Evolutionary conservation across 305 asterid species (phyloP).

Genomic region (Solanum hybrid): DNA sequence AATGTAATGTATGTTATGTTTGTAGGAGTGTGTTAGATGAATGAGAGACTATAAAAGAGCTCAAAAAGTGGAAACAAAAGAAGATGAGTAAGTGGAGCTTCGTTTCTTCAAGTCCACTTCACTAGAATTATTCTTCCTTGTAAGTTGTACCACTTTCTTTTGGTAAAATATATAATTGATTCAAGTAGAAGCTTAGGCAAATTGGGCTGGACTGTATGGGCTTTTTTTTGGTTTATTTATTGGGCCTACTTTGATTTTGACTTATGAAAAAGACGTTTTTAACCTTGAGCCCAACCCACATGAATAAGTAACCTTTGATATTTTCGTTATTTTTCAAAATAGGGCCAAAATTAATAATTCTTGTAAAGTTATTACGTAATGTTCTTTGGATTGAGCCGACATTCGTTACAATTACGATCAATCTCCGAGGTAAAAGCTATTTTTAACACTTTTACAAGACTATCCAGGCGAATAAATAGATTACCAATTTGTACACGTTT

Average conservation of each 20-base stretch:
- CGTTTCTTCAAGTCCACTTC: constrained; percentile 92
- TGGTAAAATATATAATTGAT: background rate
- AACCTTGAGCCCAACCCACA: background rate
- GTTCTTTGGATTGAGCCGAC: background rate
- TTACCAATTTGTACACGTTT: background rate
- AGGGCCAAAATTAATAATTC: background rate
- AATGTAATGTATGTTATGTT: background rate
- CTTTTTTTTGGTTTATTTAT: background rate
- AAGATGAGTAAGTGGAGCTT: constrained; percentile 33
- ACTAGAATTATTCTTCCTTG: constrained; percentile 35
- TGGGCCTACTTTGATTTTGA: background rate
- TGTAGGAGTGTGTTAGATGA: background rate
- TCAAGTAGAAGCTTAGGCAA: background rate
- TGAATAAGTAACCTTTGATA: background rate
- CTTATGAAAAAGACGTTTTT: background rate
- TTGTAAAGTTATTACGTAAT: no score
- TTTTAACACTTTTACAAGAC: background rate
- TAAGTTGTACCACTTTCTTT: background rate
- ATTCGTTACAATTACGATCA: background rate
- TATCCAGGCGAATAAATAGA: background rate
- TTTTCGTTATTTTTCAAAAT: no score
- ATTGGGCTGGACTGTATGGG: constrained; percentile 6
- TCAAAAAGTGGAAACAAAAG: background rate
- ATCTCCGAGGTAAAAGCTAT: rapidly evolving
- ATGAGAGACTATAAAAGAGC: background rate